Base-by-base conservation (phyloP, 1,284 basidiomycete genomes). In the Leccinum subspadiceum region DNA sequence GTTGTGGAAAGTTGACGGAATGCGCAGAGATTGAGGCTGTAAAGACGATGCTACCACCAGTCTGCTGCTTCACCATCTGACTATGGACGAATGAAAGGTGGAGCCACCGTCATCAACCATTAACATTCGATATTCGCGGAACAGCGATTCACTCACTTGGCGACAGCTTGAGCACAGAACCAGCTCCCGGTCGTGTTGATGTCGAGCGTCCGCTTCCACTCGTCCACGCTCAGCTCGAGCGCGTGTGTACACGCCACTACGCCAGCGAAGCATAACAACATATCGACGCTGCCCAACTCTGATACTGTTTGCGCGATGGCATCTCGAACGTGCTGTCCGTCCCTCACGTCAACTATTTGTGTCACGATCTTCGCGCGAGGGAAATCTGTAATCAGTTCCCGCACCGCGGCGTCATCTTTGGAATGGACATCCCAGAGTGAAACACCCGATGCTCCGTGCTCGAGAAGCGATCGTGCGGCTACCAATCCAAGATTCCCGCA, bases 141-240 rank as follows among this genome's bases (percentile, higher is more conserved):
- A 26, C 22, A n/a, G n/a, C 13, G 12, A 48, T 12, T 13, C 12
- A 22, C 9, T 24, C 10, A 68, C 79, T 69, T 76, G 52, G 72
- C 76, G 29, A 75, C 77, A 0, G 76, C 70, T 60, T 78, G 75
- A 3, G 78, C 77, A 57, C 76, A 79, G 51, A 79, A 60, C 75
- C 75, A 79, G 54, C 76, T 76, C 13, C 79, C 79, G 3, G 75
- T 81, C 22, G 72, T 71, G 57, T 79, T 80, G 46, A 78, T 65
- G 46, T 80, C 76, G 20, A 79, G 53, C 5, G 77, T 72, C 33
- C 69, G 65, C 59, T 66, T 70, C 78, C 76, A 80, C 33, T 75
- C 70, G n/a, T 68, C 69, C 0, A 68, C 48, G 15, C 46, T 50
- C 44, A 76, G 57, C 15, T 77, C 73, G 15, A 67, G 60, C 4